These are phyloP conservation scores for Penicillium sp. DNA, from an alignment of 2,329 filamentous ascomycete genomes.

Conservation along the genomic window DNA sequence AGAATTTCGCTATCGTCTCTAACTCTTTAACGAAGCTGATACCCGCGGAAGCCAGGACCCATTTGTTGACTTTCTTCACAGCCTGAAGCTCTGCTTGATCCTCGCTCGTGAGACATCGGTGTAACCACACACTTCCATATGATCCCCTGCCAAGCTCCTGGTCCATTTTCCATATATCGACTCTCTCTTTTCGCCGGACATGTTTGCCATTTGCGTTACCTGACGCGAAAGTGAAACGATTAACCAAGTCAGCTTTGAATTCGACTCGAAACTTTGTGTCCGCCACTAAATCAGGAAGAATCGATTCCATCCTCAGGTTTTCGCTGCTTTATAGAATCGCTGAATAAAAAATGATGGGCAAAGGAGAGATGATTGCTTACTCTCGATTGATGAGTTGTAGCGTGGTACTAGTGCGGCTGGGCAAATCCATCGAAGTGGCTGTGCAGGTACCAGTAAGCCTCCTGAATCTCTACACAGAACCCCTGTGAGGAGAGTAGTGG, in stretches of 20 bases:
- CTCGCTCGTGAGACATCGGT: not conserved
- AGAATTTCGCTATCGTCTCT: not conserved
- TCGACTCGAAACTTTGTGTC: not conserved
- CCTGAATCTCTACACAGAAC: no score
- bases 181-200: not conserved
- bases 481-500: no score
- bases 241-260: not conserved
- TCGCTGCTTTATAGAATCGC: not conserved
- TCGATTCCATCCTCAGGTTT: not conserved
- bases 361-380: no score
- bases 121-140: not conserved
- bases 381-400: no score
- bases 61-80: not conserved
- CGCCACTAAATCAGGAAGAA: not conserved
- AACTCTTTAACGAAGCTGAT: not conserved
- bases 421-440: no score
- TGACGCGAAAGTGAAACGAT: not conserved
- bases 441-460: no score
- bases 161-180: not conserved
- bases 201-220: not conserved
- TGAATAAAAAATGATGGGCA: no score
- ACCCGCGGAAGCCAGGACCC: not conserved
- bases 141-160: not conserved
- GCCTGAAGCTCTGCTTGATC: not conserved
- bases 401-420: no score